Evolutionary conservation across 805 yeast genomes (phyloP).

Genomic region (Suhomyces pyralidae): DNA sequence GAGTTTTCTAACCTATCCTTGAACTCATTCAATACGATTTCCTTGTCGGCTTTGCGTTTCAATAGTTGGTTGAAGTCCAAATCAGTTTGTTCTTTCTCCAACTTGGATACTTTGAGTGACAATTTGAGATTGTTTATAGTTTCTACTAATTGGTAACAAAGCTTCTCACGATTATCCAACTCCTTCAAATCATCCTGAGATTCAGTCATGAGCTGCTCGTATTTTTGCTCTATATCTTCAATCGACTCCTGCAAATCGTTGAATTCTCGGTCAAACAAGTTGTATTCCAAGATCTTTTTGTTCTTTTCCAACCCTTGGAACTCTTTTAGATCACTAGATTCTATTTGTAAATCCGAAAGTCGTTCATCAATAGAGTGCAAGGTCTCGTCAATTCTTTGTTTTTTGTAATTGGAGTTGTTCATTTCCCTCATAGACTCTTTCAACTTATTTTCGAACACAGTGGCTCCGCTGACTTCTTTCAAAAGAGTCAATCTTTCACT

Average conservation of each 20-base stretch:
- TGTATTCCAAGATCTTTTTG: conserved; percentile 70
- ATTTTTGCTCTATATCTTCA: conserved; percentile 57
- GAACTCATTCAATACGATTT: conserved; percentile 45
- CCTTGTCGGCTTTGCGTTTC: conserved; percentile 47
- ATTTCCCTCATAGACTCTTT: conserved; percentile 78
- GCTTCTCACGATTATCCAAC: conserved; percentile 58
- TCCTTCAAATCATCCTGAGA: conserved; percentile 54
- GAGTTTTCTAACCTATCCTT: conserved; percentile 31
- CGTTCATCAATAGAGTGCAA: conserved; percentile 67
- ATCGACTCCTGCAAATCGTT: conserved; percentile 57
- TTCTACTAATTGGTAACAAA: conserved; percentile 43
- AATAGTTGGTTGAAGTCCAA: conserved; percentile 48
- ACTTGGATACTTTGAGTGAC: conserved; percentile 46
- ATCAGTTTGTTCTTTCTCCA: conserved; percentile 57
- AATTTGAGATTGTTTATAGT: conserved; percentile 48
- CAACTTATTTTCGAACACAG: conserved; percentile 78
- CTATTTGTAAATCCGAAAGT: conserved; percentile 74
- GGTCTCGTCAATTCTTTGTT: conserved; percentile 71
- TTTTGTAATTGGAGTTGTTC: conserved; percentile 65
- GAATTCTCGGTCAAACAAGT: conserved; percentile 74
- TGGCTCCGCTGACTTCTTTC: conserved; percentile 94
- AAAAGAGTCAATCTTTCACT: conserved; percentile 71
- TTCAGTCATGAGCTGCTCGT: conserved; percentile 48
- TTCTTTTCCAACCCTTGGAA: conserved; percentile 66
- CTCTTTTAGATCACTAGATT: conserved; percentile 68